A percentile compares a stretch with the other conserved stretches of the same genome.
Evolutionary conservation across 257 asterid species (phyloP).

Genomic region (Solanum neorickii): DNA sequence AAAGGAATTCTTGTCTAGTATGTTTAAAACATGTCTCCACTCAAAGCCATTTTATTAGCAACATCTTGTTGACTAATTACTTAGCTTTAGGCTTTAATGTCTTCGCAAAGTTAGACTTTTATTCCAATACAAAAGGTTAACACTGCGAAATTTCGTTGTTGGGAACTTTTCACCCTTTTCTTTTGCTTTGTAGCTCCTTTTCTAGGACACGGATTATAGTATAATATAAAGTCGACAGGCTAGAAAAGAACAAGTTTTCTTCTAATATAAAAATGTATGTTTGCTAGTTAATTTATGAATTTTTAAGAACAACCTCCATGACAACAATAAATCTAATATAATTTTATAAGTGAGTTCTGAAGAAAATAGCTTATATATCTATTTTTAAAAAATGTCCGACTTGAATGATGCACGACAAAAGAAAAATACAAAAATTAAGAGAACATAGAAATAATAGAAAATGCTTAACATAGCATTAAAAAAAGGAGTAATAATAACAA

Average conservation of each 20-base stretch:
- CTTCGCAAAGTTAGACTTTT: neutral
- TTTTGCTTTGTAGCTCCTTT: neutral
- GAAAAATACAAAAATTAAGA: neutral
- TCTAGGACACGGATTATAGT: neutral
- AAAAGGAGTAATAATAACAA: neutral
- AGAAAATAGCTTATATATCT: neutral
- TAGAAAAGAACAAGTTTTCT: neutral
- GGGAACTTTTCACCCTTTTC: neutral
- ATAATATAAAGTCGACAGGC: neutral
- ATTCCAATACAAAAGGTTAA: neutral
- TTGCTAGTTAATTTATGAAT: neutral
- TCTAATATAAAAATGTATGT: neutral
- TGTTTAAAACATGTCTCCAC: slow-evolving; percentile 9
- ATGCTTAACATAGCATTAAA: neutral
- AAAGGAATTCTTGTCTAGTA: slow-evolving; percentile 1
- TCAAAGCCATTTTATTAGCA: slow-evolving; percentile 4
- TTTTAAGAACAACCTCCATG: neutral
- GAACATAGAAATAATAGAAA: neutral
- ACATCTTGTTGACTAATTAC: slow-evolving; percentile 6
- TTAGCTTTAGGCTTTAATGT: neutral
- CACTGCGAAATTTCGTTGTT: neutral
- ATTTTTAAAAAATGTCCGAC: neutral
- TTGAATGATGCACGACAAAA: neutral
- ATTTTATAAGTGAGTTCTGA: neutral
- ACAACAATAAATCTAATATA: neutral